Evolutionary conservation across 2,329 filamentous ascomycete species (phyloP), one percentile per base, ranked within the genome.

Genomic region (Sporothrix brasiliensis): DNA sequence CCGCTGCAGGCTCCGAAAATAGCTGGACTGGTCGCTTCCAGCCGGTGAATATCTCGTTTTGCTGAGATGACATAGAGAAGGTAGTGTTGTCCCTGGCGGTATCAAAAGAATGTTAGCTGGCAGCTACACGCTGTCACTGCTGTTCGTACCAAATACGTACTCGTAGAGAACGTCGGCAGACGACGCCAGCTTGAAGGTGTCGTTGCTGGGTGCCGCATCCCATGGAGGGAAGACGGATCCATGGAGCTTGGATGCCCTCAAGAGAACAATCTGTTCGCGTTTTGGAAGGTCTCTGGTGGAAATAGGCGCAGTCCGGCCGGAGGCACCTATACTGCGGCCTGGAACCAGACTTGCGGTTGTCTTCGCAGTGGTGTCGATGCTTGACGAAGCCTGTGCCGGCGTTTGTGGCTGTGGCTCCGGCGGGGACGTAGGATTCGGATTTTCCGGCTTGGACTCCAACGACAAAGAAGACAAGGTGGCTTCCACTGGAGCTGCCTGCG

Each of bases 201-300:
- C 79, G 0, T 85, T 78, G 3, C 79, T 77, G 0, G 92, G 90
- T 39, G 88, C 83, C 2, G 79, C 80, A n/a, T 86, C 86, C 95
- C 95, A 99, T 0, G 92, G 93, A 13, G 91, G 93, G 74, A 97
- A 98, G 24, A 91, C 85, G 76, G 89, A 91, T 0, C 91, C 92
- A 77, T 97, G 92, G 24, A 99, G 84, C 69, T 88, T 90, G 4
- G 94, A 95, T 3, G 90, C 89, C 76, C 90, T 89, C 1, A 92
- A 83, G 10, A 98, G 80, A 67, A 97, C 89, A 41, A 91, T 89
- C 76, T 93, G 86, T 79, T 97, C 93, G 19, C 85, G 84, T 4
- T 86, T 91, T 2, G 92, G 86, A 16, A 91, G 82, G 70, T 86
- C 83, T 68, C 91, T 86, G 11, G 81, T 85, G 30, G 87, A 88